Evolutionary conservation across 441 rosid genomes (phyloP), one percentile per base, ranked within the genome.

Genomic region (Manihot esculenta): DNA sequence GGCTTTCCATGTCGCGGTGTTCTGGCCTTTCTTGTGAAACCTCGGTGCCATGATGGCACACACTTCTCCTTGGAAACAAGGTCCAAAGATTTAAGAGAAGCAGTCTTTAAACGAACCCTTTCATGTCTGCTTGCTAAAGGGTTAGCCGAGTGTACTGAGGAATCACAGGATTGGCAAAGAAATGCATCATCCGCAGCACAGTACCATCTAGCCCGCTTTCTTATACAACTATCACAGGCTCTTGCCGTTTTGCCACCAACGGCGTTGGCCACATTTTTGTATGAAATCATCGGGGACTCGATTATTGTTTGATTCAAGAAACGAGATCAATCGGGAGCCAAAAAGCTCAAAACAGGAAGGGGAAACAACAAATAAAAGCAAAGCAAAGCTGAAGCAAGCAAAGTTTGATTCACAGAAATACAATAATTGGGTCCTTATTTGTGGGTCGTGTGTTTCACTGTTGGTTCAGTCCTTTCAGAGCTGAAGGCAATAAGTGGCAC

Each of bases 161-260:
- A 77, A 62, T 94, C 98, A 54, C 99, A 94, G 38, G 83, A 73
- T 72, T 90, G 98, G 80, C 99, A 94, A 56, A 94, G 94, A 68
- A 94, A 92, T 18, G 99, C 99, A 78, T 94, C 99, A 66, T 94
- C 99, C 2, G 99, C 93, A 0, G 96, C 94, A 44, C 99, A 92
- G 75, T 92, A 90, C 99, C 98, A 94, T 5, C 96, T 82, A 2
- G 99, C 98, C 13, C 99, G 80, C 71, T 80, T 84, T 76, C 81
- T 81, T 65, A 89, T 82, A 74, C 99, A 94, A 74, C 83, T 86
- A 69, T 94, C 98, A 69, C 99, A 94, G 6, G 99, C 94, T 50
- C 99, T 83, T 2, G 97, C 96, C 10, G 97, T 92, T 78, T 86
- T 94, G 47, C 92, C 99, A 41, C 92, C 92, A 42, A 89, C 84